Evolutionary conservation across 139 green algal species (phyloP).

Genomic region (Chlorella vulgaris): DNA sequence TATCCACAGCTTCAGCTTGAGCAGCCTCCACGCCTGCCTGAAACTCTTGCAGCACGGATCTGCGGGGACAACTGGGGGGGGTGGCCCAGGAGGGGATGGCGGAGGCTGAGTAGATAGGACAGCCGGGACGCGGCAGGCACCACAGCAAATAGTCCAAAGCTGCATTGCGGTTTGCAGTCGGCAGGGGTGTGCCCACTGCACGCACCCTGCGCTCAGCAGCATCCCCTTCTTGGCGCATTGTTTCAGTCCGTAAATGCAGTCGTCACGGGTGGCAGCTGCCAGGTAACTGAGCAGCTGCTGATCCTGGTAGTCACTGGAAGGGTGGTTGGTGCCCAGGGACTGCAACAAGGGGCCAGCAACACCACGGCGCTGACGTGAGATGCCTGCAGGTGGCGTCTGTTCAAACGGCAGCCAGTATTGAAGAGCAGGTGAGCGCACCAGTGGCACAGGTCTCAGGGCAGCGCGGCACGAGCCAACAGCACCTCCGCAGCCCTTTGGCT

Average conservation of each 20-base stretch:
- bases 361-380: neutral
- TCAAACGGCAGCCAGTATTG: neutral
- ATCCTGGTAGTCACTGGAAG: neutral
- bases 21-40: slow-evolving; percentile 6
- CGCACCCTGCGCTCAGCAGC: neutral
- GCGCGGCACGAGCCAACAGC: no score
- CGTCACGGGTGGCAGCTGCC: slow-evolving; percentile 4
- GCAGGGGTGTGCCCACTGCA: no score
- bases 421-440: no score
- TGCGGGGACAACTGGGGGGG: neutral
- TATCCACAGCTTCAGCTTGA: slow-evolving; percentile 4
- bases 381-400: neutral
- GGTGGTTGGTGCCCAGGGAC: slow-evolving; percentile 38
- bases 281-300: slow-evolving; percentile 20
- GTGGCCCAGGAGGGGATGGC: no score
- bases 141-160: no score
- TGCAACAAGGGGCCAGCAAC: neutral
- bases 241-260: slow-evolving; percentile 48
- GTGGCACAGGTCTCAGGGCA: no score
- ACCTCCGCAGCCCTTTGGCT: no score
- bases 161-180: no score
- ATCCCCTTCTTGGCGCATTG: slow-evolving; percentile 31
- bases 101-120: no score
- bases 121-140: no score
- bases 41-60: slow-evolving; percentile 15